A percentile compares a stretch with the other conserved stretches of the same genome.
phyloP scores from a whole-genome alignment of 176 grass and related monocot species.

The Hsuehochloa calcarea region DNA sequence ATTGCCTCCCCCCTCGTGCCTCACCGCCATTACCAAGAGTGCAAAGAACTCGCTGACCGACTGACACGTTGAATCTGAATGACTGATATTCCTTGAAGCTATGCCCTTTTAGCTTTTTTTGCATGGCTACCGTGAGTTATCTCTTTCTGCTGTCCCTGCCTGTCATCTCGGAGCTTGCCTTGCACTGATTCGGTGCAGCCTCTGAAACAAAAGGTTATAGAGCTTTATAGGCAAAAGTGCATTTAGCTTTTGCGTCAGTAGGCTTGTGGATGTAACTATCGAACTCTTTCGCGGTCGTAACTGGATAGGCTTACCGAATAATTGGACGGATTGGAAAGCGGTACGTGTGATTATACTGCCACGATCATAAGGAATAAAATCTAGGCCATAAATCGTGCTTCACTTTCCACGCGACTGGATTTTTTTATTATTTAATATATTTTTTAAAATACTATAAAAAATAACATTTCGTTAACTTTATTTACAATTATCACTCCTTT shows the following conservation, averaged over 20 bases:
- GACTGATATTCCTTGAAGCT: background rate
- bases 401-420: background rate
- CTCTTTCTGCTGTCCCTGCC: background rate
- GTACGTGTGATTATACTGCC: background rate
- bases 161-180: slow-evolving; percentile 15
- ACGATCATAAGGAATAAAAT: slow-evolving; percentile 13
- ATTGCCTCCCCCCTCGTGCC: background rate
- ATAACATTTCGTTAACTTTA: too few relatives aligned
- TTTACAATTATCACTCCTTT: too few relatives aligned
- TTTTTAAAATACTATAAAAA: too few relatives aligned
- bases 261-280: slow-evolving; percentile 19
- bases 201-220: background rate
- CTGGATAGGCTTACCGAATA: background rate
- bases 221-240: background rate
- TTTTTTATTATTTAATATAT: too few relatives aligned
- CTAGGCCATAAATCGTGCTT: background rate
- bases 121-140: slow-evolving; percentile 1
- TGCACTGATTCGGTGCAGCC: background rate
- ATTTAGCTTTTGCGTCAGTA: background rate
- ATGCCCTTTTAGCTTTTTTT: background rate
- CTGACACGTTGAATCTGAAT: slow-evolving; percentile 18
- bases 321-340: background rate
- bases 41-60: background rate
- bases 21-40: slow-evolving; percentile 10
- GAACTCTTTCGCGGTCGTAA: background rate